Base-by-base conservation (phyloP, 2,329 filamentous ascomycete genomes). In the Cordyceps farinosa region DNA sequence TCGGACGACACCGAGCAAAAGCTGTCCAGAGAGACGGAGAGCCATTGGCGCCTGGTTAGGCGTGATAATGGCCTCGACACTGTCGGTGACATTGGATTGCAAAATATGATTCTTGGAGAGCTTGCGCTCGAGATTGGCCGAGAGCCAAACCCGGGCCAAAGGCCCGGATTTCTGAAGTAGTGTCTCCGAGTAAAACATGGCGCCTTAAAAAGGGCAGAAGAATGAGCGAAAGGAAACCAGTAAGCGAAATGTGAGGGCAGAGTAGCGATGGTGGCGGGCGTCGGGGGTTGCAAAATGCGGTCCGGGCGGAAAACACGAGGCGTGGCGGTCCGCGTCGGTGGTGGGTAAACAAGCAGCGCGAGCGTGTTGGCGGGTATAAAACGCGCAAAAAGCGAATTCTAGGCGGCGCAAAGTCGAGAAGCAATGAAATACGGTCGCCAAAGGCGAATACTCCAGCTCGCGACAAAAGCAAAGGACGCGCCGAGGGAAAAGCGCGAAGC, bases 111-210 rank as follows among this genome's bases (percentile, higher is more conserved):
- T 92, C 80, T 99, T 99, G 70, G 93, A 96, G 65, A 99, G 87
- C 81, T 98, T 99, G 82, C 94, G 92, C 85, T 98, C 95, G 68
- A 98, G 84, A 78, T 98, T 99, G 80, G 95, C 92, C 38, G 95
- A 97, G 66, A 98, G 86, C 95, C 95, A 99, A 80, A 98, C 93
- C 74, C 92, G 91, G 79, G 95, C 95, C 82, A 99, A 80, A 73
- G 95, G 94, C 82, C 95, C 95, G 71, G 92, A 97, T 88, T 97
- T 97, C 76, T 93, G 92, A 71, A 99, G 86, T 65, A 99, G 86
- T 62, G 92, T 92, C 82, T 97, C 92, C 61, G 95, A 97, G 78
- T 97, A 98, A 80, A 99, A 99, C 95, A 99, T 99, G 75, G 69
- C 65, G 69, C 70, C 69, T 69, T 69, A 71, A 70, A 68, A 69